Base-by-base conservation (phyloP, 306 rosid species). In the Betula pendula region DNA sequence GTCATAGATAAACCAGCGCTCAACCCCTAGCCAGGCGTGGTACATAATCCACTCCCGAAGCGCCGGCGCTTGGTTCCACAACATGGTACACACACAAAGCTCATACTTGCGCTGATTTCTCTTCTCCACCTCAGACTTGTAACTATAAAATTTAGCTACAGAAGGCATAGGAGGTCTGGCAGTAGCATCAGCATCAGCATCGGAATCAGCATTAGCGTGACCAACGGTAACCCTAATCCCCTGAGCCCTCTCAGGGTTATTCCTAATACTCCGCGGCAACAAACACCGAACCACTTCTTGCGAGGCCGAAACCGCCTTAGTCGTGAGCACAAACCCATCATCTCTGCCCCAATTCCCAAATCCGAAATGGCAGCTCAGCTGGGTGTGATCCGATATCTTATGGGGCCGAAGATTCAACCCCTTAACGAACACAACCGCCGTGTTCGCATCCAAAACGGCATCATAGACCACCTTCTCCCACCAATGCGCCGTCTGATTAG, bases 21-120 rank as follows among this genome's bases (percentile, higher is more conserved):
- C 97, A 0, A 96, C 96, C 5, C 99, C 99, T 13, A 92, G 94
- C 97, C 97, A 92, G 2, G 96, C 82, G 49, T 96, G 99, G 86
- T 96, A 96, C 90, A 85, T 83, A 60, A 96, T 70, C 99, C 99
- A 96, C 79, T 96, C 99, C 51, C 88, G 83, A 1, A 92, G 79
- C 0, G 96, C 90, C 20, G 88, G 79, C 2, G 90, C 99, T 79
- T 96, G 99, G 77, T 96, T 96, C 99, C 98, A 92, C 79, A 96
- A 80, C 99, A 96, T 96, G 2, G 97, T 89, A 80, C 99, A 96
- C 17, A 25, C 98, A 67, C 99, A 96, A 10, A 96, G 87, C 89
- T 89, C 96, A 56, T 89, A 50, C 80, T 87, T 89, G 68, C 66
- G 62, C 68, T 72, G 74, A n/a, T 79, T 88, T 47, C 44, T 63